Base-by-base conservation (phyloP, 176 grass and related monocot species). In the Zizania latifolia region DNA sequence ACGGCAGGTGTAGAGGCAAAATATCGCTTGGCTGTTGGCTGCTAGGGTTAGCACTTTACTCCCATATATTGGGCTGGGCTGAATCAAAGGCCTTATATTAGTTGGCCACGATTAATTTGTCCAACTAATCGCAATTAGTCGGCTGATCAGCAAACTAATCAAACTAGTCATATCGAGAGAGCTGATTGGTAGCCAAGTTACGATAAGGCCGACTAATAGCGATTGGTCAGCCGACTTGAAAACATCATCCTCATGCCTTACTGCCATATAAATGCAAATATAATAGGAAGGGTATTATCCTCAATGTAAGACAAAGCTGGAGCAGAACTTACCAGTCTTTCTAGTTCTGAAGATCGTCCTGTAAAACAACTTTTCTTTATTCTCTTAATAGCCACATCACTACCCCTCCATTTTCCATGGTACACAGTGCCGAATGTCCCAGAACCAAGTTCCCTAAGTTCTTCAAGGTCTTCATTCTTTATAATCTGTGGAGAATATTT, bases 401-500 rank as follows among this genome's bases (percentile, higher is more conserved):
- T 99, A 44, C 95, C 95, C 85, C 95, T 99, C 95, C 95, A 99
- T 86, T 99, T 99, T 72, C 95, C 95, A 65, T 99, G 91, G 75
- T 94, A 99, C 19, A 99, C 95, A 23, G 94, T 99, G 74, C 91
- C 95, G 45, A 92, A 99, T 85, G 91, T 99, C 22, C 95, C 91
- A 63, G 95, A 99, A 80, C 95, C 95, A 57, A 99, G 84, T 82
- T 99, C 95, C 60, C 86, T 92, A 55, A 99, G 86, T 46, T 99
- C 95, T 76, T 99, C 95, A 46, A 99, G 86, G 78, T 99, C 95
- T 60, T 88, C 89, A 61, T 99, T 99, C 82, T 94, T 94, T 70
- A 99, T 99, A 19, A 99, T 87, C 95, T 99, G 86, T 38, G 32
- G 71, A 41, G 32, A 54, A 54, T 34, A 2, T 68, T 55, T 53